Evolutionary conservation across 1,284 basidiomycete genomes (phyloP).

Genomic region (Microbotryum violaceum): DNA sequence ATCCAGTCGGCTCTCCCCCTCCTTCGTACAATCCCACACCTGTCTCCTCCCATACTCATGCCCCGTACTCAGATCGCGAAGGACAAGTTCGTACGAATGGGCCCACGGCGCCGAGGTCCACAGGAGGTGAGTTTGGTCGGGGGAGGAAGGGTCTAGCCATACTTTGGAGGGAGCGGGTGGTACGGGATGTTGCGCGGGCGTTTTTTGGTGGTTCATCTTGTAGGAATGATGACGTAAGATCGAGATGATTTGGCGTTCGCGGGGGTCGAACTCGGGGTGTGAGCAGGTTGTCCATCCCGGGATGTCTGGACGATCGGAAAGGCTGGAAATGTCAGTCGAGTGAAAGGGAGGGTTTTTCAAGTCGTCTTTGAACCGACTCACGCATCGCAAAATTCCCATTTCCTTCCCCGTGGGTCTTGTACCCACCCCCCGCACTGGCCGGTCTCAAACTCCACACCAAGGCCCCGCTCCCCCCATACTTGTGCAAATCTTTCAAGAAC

Average conservation of each 20-base stretch:
- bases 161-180: slow-evolving; percentile 12
- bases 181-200: slow-evolving; percentile 1
- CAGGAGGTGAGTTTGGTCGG: neutral
- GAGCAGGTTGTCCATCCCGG: slow-evolving; percentile 29
- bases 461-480: slow-evolving; percentile 30
- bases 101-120: slow-evolving; percentile 30
- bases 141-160: slow-evolving; percentile 1
- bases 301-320: slow-evolving; percentile 14
- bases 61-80: slow-evolving; percentile 2
- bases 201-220: slow-evolving; percentile 17
- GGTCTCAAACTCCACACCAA: slow-evolving; percentile 38
- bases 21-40: slow-evolving; percentile 24
- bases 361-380: neutral
- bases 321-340: neutral
- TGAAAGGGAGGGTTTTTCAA: neutral
- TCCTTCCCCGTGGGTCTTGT: slow-evolving; percentile 38
- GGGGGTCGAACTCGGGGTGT: slow-evolving; percentile 30
- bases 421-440: slow-evolving; percentile 35
- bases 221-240: slow-evolving; percentile 29
- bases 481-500: slow-evolving; percentile 29
- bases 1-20: slow-evolving; percentile 14
- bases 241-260: slow-evolving; percentile 29
- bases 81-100: slow-evolving; percentile 17
- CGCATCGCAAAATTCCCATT: slow-evolving; percentile 36
- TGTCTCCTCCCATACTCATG: neutral